Evolutionary conservation across 176 grass and related monocot genomes (phyloP), one percentile per base, ranked within the genome.

Genomic region (Carex parvula): DNA sequence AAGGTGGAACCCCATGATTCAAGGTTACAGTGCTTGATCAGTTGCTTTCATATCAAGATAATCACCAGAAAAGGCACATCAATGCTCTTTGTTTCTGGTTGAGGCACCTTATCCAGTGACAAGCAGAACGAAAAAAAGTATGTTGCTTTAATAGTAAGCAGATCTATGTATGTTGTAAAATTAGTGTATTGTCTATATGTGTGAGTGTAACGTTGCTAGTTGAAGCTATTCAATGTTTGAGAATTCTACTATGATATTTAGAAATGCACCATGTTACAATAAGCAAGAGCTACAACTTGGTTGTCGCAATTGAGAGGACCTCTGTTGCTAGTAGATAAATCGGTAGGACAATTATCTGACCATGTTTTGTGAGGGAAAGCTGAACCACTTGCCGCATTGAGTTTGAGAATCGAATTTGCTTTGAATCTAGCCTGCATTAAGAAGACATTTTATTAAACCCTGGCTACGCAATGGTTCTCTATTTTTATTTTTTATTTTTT

Each of bases 21-120:
- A 26, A 17, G 92, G 89, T 11, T 83, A 94, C 83, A 90, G 92
- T 59, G 92, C 94, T 64, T 97, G 90, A 91, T 88, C 29, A 10
- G 60, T 26, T 85, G 71, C 75, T 59, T 17, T 75, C 71, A 8
- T 54, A 61, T 81, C 57, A 39, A 8, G 37, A 17, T 46, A 15
- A 63, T 39, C 17, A 42, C 18, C 37, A 24, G 15, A 64, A 50
- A 64, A 50, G 30, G 79, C 30, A 44, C 42, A 64, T 42, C 32
- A 41, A 64, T 64, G 13, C n/a, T 44, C 60, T 64, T 64, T 11
- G 2, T 80, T 60, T 80, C 55, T 80, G 10, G 22, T 58, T 79
- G 22, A 67, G 67, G 73, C 50, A 24, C 70, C 24, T 33, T 13
- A 22, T 29, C 17, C 37, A 37, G 80, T 83, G 41, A 22, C 63